Conservation (phyloP, 1,284 basidiomycete species). For the Farysia itapuensis region DNA sequence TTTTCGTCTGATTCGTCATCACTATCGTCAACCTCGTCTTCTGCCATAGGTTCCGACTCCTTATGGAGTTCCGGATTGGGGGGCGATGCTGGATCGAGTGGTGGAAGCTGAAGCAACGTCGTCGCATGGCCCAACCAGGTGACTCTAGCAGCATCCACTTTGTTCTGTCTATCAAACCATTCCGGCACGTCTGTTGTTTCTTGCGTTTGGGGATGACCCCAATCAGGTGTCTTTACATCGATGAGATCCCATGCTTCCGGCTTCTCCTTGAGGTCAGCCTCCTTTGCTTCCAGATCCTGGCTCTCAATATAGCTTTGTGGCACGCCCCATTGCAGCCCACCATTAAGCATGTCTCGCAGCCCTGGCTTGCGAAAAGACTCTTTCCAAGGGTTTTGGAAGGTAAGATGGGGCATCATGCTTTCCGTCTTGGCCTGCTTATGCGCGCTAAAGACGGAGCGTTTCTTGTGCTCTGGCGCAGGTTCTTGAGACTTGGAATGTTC, state of each 20-base stretch:
- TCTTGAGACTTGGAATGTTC: not conserved
- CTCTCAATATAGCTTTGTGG: constrained; percentile 43
- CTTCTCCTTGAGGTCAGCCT: constrained; percentile 13
- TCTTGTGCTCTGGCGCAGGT: not conserved
- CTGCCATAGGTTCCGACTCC: not conserved
- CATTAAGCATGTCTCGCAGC: constrained; percentile 19
- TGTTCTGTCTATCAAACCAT: constrained; percentile 12
- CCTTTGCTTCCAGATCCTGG: constrained; percentile 10
- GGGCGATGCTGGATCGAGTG: no score
- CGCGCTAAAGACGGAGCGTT: not conserved
- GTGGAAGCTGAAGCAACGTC: constrained; percentile 47
- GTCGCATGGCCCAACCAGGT: constrained; percentile 57
- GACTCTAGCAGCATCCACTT: constrained; percentile 9
- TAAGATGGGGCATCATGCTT: constrained; percentile 24
- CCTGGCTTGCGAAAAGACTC: constrained; percentile 36
- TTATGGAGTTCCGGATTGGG: not conserved
- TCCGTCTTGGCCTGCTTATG: constrained; percentile 1
- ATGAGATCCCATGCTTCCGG: constrained; percentile 23
- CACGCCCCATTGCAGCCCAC: constrained; percentile 49
- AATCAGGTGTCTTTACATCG: constrained; percentile 18
- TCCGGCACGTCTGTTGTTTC: constrained; percentile 6
- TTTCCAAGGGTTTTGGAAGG: constrained; percentile 41
- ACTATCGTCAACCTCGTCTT: not conserved
- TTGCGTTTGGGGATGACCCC: constrained; percentile 9
- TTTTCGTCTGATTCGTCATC: not conserved